Percentiles rank a stretch among this genome's conserved stretches.
phyloP scores from a whole-genome alignment of 1,139 yeast species.

The Taiozyma sp. region DNA sequence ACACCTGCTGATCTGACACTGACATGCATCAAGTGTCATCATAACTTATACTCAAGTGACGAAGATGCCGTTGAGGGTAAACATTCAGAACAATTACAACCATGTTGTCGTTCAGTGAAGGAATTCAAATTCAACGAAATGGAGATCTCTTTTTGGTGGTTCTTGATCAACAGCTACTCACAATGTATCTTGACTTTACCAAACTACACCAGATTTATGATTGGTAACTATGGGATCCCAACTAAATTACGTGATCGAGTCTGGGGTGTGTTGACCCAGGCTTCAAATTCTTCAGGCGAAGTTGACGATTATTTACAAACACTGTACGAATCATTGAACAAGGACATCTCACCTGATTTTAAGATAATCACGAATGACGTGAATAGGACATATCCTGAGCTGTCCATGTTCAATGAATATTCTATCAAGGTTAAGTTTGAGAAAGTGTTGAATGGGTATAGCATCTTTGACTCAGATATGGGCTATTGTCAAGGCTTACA shows the following conservation, averaged over 20 bases:
- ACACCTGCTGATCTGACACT: constrained; percentile 19
- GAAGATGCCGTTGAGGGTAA: constrained; percentile 13
- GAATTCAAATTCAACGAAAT: constrained; percentile 20
- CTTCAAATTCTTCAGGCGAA: constrained; percentile 17
- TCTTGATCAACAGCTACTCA: constrained; percentile 41
- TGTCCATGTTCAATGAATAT: constrained; percentile 44
- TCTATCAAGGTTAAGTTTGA: constrained; percentile 46
- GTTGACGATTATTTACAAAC: constrained; percentile 26
- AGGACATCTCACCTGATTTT: constrained; percentile 39
- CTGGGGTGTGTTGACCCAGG: constrained; percentile 24
- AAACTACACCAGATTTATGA: constrained; percentile 36
- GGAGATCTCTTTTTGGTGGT: constrained; percentile 42
- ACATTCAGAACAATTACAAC: constrained; percentile 5
- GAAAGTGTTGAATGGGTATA: constrained; percentile 58
- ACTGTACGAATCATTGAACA: constrained; percentile 36
- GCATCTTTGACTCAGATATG: constrained; percentile 63
- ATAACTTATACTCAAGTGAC: constrained; percentile 20
- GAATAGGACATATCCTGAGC: constrained; percentile 57
- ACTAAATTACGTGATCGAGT: constrained; percentile 21
- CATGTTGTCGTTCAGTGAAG: constrained; percentile 20
- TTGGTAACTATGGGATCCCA: constrained; percentile 24
- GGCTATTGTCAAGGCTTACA: constrained; percentile 73
- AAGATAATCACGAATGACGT: constrained; percentile 61
- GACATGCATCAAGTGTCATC: constrained; percentile 22
- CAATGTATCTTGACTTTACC: constrained; percentile 45